These are phyloP conservation scores for Penicillium cataractarum DNA, from an alignment of 495 filamentous ascomycete species.

Conservation along the genomic window DNA sequence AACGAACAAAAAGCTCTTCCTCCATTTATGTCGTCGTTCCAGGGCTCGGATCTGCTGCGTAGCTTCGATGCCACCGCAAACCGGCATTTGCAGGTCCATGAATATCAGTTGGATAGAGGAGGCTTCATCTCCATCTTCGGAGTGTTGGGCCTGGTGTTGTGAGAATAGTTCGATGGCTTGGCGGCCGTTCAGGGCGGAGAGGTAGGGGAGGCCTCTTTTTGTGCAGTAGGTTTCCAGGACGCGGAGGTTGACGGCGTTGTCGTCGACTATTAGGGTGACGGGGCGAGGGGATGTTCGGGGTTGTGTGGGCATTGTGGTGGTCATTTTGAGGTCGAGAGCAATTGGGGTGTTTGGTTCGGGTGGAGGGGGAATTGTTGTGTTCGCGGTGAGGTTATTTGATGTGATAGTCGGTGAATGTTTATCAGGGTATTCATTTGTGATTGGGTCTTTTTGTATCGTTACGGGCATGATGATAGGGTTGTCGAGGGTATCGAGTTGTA, in stretches of 20 bases:
- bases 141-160: background rate
- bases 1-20: constrained; percentile 7
- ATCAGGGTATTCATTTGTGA: background rate
- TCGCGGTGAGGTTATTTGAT: background rate
- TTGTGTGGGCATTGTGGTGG: background rate
- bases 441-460: background rate
- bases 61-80: constrained; percentile 87
- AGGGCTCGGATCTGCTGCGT: constrained; percentile 83
- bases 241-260: constrained; percentile 23
- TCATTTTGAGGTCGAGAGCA: background rate
- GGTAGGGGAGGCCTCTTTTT: constrained; percentile 15
- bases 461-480: background rate
- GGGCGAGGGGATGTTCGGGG: background rate
- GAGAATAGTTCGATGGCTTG: constrained; percentile 20
- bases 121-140: background rate
- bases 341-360: background rate
- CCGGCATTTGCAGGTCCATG: constrained; percentile 91
- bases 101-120: constrained; percentile 70
- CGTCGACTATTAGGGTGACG: constrained; percentile 18
- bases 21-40: constrained; percentile 66
- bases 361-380: background rate
- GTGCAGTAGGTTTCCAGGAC: constrained; percentile 23
- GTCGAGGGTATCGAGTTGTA: background rate
- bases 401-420: background rate
- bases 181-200: constrained; percentile 13